A percentile compares a stretch with the other conserved stretches of the same genome.
These are phyloP conservation scores for Bruguiera hainesii DNA, from an alignment of 441 rosid species.

Conservation along the genomic window DNA sequence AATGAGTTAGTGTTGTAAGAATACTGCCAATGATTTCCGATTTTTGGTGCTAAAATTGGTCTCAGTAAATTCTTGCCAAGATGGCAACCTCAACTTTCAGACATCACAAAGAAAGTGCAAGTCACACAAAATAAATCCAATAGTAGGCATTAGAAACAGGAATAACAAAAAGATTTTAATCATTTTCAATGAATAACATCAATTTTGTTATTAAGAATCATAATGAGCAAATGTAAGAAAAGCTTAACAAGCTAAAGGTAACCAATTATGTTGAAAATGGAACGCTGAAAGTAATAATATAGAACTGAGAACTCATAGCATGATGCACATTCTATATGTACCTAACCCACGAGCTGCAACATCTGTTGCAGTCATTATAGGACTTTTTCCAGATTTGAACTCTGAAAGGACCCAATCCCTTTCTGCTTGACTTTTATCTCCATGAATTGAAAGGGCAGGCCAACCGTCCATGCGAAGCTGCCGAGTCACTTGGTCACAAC, in stretches of 20 bases:
- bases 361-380: constrained; percentile 98
- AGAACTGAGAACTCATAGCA: not conserved
- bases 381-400: constrained; percentile 94
- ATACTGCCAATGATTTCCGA: too few species aligned
- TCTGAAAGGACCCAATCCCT: constrained; percentile 99
- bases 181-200: too few species aligned
- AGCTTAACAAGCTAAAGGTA: not conserved
- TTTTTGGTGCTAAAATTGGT: too few species aligned
- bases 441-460: constrained; percentile 98
- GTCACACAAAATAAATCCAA: too few species aligned
- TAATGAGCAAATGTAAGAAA: too few species aligned
- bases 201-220: too few species aligned
- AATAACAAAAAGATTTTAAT: too few species aligned
- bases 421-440: constrained; percentile 98
- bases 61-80: too few species aligned
- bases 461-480: constrained; percentile 99
- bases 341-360: constrained; percentile 99
- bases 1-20: too few species aligned
- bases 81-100: too few species aligned
- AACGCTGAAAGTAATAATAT: not conserved
- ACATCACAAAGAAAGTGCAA: too few species aligned
- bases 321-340: constrained; percentile 15
- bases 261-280: not conserved
- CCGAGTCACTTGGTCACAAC: constrained; percentile 93
- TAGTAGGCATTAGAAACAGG: too few species aligned